Percentiles rank a stretch among this genome's conserved stretches.
Conservation (phyloP, 495 filamentous ascomycete species). For the Podospora australis region DNA sequence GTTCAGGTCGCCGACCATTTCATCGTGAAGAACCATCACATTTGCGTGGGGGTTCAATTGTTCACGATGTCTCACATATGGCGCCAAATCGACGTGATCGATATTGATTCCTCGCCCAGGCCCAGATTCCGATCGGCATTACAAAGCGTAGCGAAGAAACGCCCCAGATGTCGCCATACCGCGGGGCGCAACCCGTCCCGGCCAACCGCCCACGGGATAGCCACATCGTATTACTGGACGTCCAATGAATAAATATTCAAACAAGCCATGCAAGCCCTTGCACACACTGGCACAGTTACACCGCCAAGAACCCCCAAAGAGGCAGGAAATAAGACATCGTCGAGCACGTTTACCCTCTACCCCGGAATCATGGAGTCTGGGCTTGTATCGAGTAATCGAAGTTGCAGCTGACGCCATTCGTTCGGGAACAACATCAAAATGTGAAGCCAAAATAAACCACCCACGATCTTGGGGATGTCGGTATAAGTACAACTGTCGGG, state of each 20-base stretch:
- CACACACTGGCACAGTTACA: background rate
- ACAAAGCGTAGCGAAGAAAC: conserved; percentile 1
- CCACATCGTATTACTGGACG: background rate
- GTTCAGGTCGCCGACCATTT: too few relatives aligned
- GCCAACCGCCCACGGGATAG: background rate
- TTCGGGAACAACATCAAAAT: background rate
- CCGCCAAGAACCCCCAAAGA: conserved; percentile 5
- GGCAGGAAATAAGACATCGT: conserved; percentile 5
- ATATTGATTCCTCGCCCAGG: background rate
- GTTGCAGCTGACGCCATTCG: conserved; percentile 11
- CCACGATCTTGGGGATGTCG: too few relatives aligned
- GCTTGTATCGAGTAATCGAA: conserved; percentile 5
- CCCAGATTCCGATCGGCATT: background rate
- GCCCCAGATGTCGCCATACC: conserved; percentile 14
- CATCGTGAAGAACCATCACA: too few relatives aligned
- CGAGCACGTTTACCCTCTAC: background rate
- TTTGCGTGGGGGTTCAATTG: background rate
- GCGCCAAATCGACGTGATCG: background rate
- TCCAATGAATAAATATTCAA: background rate
- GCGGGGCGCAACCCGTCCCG: background rate
- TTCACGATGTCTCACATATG: background rate
- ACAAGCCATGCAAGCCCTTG: too few relatives aligned
- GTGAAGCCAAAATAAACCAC: too few relatives aligned
- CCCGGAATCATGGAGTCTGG: background rate
- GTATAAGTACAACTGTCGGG: background rate